Evolutionary conservation across 2,329 filamentous ascomycete genomes (phyloP).

Genomic region (Fusarium pilosicola): DNA sequence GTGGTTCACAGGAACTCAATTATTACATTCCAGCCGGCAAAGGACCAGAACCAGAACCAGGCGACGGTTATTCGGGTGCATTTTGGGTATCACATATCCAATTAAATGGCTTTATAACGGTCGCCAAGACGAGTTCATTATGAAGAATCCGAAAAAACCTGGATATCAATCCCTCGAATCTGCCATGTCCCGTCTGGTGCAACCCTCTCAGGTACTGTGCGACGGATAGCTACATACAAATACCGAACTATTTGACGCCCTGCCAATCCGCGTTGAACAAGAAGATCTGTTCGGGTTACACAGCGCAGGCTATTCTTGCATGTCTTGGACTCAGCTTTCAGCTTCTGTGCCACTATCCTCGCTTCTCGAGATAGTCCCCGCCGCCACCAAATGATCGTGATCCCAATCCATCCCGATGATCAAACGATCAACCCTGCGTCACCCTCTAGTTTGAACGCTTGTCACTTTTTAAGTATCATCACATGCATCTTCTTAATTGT

Average conservation of each 20-base stretch:
- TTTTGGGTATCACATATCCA: not conserved
- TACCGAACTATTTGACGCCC: slow-evolving; percentile 1
- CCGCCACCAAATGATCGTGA: slow-evolving; percentile 30
- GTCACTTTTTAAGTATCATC: not conserved
- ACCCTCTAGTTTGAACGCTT: slow-evolving; percentile 16
- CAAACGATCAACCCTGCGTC: slow-evolving; percentile 10
- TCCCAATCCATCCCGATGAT: slow-evolving; percentile 18
- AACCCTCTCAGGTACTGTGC: slow-evolving; percentile 4
- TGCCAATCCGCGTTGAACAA: slow-evolving; percentile 16
- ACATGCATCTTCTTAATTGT: slow-evolving; percentile 5
- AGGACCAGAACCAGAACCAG: not conserved
- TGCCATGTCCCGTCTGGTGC: not conserved
- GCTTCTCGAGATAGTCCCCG: slow-evolving; percentile 9
- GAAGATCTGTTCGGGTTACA: slow-evolving; percentile 4
- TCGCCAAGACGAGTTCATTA: not conserved
- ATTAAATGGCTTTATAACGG: slow-evolving; percentile 7
- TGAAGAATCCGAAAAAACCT: not conserved
- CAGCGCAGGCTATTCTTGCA: slow-evolving; percentile 1
- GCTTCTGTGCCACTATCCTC: slow-evolving; percentile 12
- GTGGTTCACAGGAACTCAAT: not conserved
- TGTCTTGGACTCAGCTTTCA: slow-evolving; percentile 14
- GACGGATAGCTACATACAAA: slow-evolving; percentile 14
- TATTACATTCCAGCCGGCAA: slow-evolving; percentile 13
- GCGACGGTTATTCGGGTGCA: slow-evolving; percentile 2
- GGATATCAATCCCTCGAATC: slow-evolving; percentile 1